Evolutionary conservation across 208 protist species (phyloP), one percentile per base, ranked within the genome.

Genomic region (Naegleria lovaniensis): DNA sequence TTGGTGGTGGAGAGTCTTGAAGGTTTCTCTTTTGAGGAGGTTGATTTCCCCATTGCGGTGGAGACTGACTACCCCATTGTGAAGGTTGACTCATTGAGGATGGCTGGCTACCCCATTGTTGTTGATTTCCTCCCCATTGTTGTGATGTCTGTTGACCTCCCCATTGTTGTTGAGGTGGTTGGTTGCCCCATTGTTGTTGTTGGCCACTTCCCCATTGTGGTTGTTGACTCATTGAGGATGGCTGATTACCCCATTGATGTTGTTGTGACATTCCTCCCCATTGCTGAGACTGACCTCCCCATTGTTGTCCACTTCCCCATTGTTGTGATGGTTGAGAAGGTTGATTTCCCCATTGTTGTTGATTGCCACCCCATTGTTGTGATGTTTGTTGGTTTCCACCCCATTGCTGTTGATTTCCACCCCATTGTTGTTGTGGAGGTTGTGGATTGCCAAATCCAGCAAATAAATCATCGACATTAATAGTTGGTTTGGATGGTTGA

Each of bases 401-500:
- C 15, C 15, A 15, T 29, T 9, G 16, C n/a, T 9, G 58, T 75
- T 75, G 58, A 75, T 87, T n/a, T 40, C 5, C 39, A 9, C 36
- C 39, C 13, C 11, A 9, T 48, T 9, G 25, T 25, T 51, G 41
- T 38, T 39, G 85, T 6, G 22, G 19, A 58, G 40, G 85, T 48
- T 88, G 85, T 13, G 19, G 33, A 22, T 11, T n/a, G 83, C 25
- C 16, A 79, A 79, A 29, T 9, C 67, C 67, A 36, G 67, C 67
- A 79, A 88, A 88, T 58, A 88, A 88, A 43, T 88, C 85, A 88
- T 88, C 85, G 11, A 38, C 85, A 58, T 16, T 58, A 29, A 43
- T 88, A 39, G 85, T 19, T 22, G 85, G 41, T 88, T 29, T 16
- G 6, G 29, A 13, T 79, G 19, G 67, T 79, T 25, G 67, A 36